A percentile compares a stretch with the other conserved stretches of the same genome.
These are phyloP conservation scores for Penicillium sp. DNA, from an alignment of 2,329 filamentous ascomycete genomes.

Conservation along the genomic window DNA sequence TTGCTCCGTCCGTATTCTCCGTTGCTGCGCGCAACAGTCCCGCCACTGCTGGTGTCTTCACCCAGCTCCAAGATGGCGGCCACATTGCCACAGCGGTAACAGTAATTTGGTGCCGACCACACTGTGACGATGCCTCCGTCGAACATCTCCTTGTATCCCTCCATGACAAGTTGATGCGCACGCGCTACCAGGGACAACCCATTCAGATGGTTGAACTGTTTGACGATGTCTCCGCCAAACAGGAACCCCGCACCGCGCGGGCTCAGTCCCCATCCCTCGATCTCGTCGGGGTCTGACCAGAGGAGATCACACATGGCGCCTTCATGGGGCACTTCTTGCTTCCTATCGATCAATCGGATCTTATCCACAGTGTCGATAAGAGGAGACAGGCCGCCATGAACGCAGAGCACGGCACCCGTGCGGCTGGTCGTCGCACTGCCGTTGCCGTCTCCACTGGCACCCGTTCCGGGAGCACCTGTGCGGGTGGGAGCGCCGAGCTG, in stretches of 20 bases:
- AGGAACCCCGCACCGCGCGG: slow-evolving; percentile 93
- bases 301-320: slow-evolving; percentile 98
- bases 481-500: slow-evolving; percentile 48
- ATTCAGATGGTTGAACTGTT: slow-evolving; percentile 92
- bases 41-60: slow-evolving; percentile 78
- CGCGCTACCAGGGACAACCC: slow-evolving; percentile 89
- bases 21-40: slow-evolving; percentile 66
- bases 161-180: slow-evolving; percentile 97
- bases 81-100: slow-evolving; percentile 93
- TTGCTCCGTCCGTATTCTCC: slow-evolving; percentile 48
- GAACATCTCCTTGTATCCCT: slow-evolving; percentile 99
- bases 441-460: slow-evolving; percentile 70
- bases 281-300: slow-evolving; percentile 98
- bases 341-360: slow-evolving; percentile 90
- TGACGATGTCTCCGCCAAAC: slow-evolving; percentile 94
- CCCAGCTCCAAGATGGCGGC: slow-evolving; percentile 91
- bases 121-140: slow-evolving; percentile 94
- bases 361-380: slow-evolving; percentile 93
- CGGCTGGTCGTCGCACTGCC: slow-evolving; percentile 53
- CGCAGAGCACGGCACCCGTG: slow-evolving; percentile 85
- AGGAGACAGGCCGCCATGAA: slow-evolving; percentile 90
- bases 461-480: slow-evolving; percentile 76
- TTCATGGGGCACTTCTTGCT: slow-evolving; percentile 97
- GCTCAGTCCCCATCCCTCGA: slow-evolving; percentile 93
- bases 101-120: slow-evolving; percentile 98